Base-by-base conservation (phyloP, 768 basidiomycete genomes). In the Agrocybe praecox region DNA sequence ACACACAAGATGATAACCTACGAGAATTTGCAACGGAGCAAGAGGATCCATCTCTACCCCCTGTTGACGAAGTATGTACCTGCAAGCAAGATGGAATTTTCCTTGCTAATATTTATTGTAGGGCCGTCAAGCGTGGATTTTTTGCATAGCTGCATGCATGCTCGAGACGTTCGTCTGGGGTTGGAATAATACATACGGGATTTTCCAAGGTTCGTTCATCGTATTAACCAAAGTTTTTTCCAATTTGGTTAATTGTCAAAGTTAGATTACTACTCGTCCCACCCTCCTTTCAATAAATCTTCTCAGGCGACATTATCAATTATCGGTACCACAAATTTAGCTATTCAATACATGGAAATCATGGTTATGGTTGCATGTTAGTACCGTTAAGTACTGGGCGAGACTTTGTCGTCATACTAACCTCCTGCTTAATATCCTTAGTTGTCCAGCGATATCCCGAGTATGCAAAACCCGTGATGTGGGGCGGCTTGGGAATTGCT, bases 381-480 rank as follows among this genome's bases (percentile, higher is more conserved):
- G 48, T 49, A 6, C 12, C 36, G 36, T 14, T 29, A 49, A n/a
- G n/a, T n/a, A n/a, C n/a, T n/a, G n/a, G n/a, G n/a, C n/a, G n/a
- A n/a, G n/a, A n/a, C n/a, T n/a, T n/a, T n/a, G n/a, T n/a, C n/a
- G n/a, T n/a, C n/a, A n/a, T n/a, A n/a, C n/a, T n/a, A n/a, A n/a
- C n/a, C n/a, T n/a, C n/a, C n/a, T n/a, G n/a, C n/a, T n/a, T 10
- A 14, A 19, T 6, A 18, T 5, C 51, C 40, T 40, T n/a, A 52
- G 51, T 52, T 17, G 21, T 29, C 15, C 51, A 52, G 29, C 43
- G 52, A 23, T 53, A 53, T 34, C 52, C 52, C 8, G 52, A 53
- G 18, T 53, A 53, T 46, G 52, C 44, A 3, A 53, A 53, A 29
- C 43, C 43, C 6, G 15, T 23, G 9, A 53, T 53, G 52, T 53